phyloP scores from a whole-genome alignment of 345 rosid species.

The Brassica carinata region DNA sequence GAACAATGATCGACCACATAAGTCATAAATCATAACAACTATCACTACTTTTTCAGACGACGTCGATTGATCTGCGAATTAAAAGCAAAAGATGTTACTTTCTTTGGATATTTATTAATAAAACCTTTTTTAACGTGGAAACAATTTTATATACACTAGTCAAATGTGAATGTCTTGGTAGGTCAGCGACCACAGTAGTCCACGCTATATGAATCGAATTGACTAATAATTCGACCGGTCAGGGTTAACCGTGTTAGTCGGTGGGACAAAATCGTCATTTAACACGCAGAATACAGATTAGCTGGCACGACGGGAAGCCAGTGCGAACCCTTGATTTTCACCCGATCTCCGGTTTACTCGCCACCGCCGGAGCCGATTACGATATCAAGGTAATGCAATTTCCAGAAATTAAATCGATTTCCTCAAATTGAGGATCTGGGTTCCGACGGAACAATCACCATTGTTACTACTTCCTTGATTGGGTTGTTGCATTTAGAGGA shows the following conservation, averaged over 20 bases:
- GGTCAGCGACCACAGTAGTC: background rate
- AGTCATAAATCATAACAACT: background rate
- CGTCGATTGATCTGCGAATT: constrained; percentile 18
- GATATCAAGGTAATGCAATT: constrained; percentile 72
- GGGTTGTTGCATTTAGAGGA: background rate
- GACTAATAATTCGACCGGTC: background rate
- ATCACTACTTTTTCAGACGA: constrained; percentile 6
- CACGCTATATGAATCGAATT: background rate
- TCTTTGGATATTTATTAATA: background rate
- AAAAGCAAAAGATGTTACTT: constrained; percentile 17
- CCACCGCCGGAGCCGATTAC: constrained; percentile 96
- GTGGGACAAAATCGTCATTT: constrained; percentile 27
- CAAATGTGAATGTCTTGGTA: background rate
- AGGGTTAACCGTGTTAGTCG: constrained; percentile 4
- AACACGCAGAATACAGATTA: constrained; percentile 58
- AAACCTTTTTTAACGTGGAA: background rate
- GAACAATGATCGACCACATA: constrained; percentile 12
- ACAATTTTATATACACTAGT: background rate
- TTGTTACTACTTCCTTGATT: too few relatives aligned
- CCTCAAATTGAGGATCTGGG: background rate
- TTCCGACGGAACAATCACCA: too few relatives aligned
- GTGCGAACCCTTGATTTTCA: constrained; percentile 90
- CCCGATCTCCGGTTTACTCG: constrained; percentile 77
- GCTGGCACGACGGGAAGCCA: constrained; percentile 89
- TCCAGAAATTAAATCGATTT: background rate